A percentile compares a stretch with the other conserved stretches of the same genome.
Evolutionary conservation across 148 eudicot genomes (phyloP).

Genomic region (Rhododendron ovatum): DNA sequence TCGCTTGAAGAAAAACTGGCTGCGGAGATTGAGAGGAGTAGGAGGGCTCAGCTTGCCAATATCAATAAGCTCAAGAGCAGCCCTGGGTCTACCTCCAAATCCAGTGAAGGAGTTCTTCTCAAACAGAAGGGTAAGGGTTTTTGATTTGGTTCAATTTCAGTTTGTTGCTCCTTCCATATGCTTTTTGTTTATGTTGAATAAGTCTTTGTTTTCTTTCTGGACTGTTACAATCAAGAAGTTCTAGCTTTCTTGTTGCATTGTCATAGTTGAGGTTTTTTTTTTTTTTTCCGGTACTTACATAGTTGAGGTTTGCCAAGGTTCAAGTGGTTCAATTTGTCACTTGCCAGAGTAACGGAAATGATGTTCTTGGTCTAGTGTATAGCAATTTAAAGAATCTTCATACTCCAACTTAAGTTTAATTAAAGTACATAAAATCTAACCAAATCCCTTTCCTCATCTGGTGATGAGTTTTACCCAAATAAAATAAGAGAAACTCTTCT

Average conservation of each 20-base stretch:
- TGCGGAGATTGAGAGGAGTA: constrained; percentile 68
- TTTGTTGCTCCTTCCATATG: background rate
- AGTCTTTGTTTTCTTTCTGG: too few species aligned
- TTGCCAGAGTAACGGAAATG: background rate
- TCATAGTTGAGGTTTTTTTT: background rate
- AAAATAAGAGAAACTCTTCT: background rate
- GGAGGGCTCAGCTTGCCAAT: constrained; percentile 66
- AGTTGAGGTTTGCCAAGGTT: background rate
- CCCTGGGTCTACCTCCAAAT: constrained; percentile 4
- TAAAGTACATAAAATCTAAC: background rate
- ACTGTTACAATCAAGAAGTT: background rate
- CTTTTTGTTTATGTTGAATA: background rate
- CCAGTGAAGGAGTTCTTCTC: constrained; percentile 27
- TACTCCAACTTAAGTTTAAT: background rate
- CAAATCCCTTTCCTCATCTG: background rate
- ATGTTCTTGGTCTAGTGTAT: background rate
- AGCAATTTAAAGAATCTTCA: background rate
- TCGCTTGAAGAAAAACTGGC: constrained; percentile 70
- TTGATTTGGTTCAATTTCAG: background rate
- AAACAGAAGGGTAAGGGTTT: constrained; percentile 24
- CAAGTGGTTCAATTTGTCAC: background rate
- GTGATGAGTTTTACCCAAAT: background rate
- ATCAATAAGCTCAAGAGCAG: constrained; percentile 60
- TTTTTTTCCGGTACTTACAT: too few species aligned
- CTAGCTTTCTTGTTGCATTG: background rate